A percentile compares a stretch with the other conserved stretches of the same genome.
Conservation (phyloP, 2,329 filamentous ascomycete species). For the Furcasterigmium furcatum region DNA sequence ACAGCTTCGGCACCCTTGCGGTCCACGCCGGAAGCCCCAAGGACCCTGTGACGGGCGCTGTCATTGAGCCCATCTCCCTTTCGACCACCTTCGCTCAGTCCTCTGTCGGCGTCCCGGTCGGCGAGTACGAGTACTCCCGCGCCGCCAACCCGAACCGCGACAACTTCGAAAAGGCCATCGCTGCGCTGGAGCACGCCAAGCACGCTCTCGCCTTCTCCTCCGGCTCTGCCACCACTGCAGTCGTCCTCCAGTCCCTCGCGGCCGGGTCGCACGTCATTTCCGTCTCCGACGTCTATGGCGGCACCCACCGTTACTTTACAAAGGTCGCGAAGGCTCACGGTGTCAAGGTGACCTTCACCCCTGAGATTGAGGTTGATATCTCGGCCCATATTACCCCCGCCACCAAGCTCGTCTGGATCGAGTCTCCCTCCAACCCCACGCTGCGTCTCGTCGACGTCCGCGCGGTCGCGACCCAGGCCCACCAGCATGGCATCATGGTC, state of each 20-base stretch:
- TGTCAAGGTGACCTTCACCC: conserved; percentile 91
- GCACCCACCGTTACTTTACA: conserved; percentile 98
- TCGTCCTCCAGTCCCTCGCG: conserved; percentile 88
- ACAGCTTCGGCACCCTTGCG: conserved; percentile 87
- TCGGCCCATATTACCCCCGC: conserved; percentile 78
- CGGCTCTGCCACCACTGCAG: conserved; percentile 89
- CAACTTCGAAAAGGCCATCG: conserved; percentile 90
- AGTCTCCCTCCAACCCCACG: conserved; percentile 92
- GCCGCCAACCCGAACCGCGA: conserved; percentile 92
- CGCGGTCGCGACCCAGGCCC: conserved; percentile 77
- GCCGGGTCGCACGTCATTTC: conserved; percentile 92
- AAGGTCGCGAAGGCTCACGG: conserved; percentile 94
- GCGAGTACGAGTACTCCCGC: conserved; percentile 88
- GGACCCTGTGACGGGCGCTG: conserved; percentile 87
- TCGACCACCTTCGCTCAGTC: conserved; percentile 96
- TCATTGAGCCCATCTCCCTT: conserved; percentile 93
- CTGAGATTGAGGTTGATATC: conserved; percentile 86
- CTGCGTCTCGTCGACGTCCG: conserved; percentile 90
- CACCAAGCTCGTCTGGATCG: conserved; percentile 97
- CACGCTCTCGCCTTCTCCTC: conserved; percentile 93
- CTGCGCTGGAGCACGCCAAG: conserved; percentile 87
- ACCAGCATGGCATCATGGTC: conserved; percentile 84
- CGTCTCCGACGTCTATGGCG: conserved; percentile 96
- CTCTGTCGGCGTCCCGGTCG: conserved; percentile 81
- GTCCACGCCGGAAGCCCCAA: conserved; percentile 92